These are phyloP conservation scores for Ophiognomonia clavigignenti-juglandacearum DNA, from an alignment of 2,329 filamentous ascomycete species.

Conservation along the genomic window DNA sequence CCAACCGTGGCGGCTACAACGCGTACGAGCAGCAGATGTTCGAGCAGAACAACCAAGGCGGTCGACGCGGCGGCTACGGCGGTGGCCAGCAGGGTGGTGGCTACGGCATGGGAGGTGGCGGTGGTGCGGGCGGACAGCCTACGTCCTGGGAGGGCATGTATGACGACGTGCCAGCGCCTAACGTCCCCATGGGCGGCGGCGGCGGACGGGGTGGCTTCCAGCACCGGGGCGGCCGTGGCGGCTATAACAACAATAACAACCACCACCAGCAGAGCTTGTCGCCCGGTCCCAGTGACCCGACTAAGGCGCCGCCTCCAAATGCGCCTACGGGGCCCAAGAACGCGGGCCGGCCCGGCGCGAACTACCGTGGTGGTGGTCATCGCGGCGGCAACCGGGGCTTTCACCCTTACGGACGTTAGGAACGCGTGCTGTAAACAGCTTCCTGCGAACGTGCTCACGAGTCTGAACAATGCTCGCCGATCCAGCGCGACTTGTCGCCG, in stretches of 20 bases:
- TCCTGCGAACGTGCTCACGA: no score
- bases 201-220: slow-evolving; percentile 34
- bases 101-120: slow-evolving; percentile 28
- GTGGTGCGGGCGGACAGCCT: slow-evolving; percentile 50
- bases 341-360: slow-evolving; percentile 82
- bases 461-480: no score
- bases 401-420: slow-evolving; percentile 62
- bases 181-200: slow-evolving; percentile 34
- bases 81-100: slow-evolving; percentile 25
- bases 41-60: slow-evolving; percentile 65
- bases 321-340: slow-evolving; percentile 96
- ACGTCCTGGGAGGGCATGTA: slow-evolving; percentile 98
- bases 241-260: slow-evolving; percentile 32
- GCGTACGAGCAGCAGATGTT: slow-evolving; percentile 70
- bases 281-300: slow-evolving; percentile 42
- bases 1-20: slow-evolving; percentile 49
- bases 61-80: slow-evolving; percentile 27
- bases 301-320: slow-evolving; percentile 65
- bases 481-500: no score
- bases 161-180: slow-evolving; percentile 85
- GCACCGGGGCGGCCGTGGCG: slow-evolving; percentile 27
- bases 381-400: slow-evolving; percentile 70
- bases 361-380: slow-evolving; percentile 86
- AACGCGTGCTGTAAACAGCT: not conserved
- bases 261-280: slow-evolving; percentile 26